phyloP scores from a whole-genome alignment of 768 basidiomycete genomes.

The Tubosaeta brunneosetosa region DNA sequence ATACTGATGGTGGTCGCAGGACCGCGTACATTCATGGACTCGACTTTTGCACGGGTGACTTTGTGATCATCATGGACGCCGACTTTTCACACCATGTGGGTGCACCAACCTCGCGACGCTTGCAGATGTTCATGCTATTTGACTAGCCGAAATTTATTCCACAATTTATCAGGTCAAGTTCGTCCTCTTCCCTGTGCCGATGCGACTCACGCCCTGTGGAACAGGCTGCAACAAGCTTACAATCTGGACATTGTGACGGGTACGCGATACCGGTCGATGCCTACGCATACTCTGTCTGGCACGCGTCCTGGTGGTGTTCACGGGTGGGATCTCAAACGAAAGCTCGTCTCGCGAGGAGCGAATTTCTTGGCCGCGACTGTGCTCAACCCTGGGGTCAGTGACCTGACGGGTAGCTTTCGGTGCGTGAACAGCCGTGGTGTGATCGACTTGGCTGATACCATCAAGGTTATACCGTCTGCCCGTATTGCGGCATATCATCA shows the following conservation, averaged over 20 bases:
- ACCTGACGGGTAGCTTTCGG: constrained; percentile 90
- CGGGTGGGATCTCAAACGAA: constrained; percentile 90
- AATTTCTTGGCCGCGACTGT: constrained; percentile 88
- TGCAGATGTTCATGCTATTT: constrained; percentile 3
- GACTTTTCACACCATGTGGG: constrained; percentile 93
- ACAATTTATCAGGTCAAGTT: constrained; percentile 72
- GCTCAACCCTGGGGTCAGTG: constrained; percentile 80
- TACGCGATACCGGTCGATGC: constrained; percentile 71
- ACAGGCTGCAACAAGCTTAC: constrained; percentile 75
- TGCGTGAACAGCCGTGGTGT: constrained; percentile 29
- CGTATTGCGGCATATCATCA: constrained; percentile 80
- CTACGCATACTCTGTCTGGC: constrained; percentile 52
- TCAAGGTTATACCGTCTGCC: constrained; percentile 68
- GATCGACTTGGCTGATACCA: neutral
- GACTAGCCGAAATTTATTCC: constrained; percentile 92
- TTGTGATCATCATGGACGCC: constrained; percentile 96
- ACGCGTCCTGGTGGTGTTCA: constrained; percentile 80
- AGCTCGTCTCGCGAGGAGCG: constrained; percentile 82
- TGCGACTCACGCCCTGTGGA: constrained; percentile 1
- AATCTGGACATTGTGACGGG: constrained; percentile 93
- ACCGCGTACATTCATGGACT: constrained; percentile 92
- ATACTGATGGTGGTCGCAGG: constrained; percentile 33
- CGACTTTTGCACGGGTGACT: constrained; percentile 85
- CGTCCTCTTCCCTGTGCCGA: neutral
- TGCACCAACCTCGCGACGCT: neutral